Evolutionary conservation across 1,284 basidiomycete species (phyloP).

Genomic region (Neolentinus lepideus): DNA sequence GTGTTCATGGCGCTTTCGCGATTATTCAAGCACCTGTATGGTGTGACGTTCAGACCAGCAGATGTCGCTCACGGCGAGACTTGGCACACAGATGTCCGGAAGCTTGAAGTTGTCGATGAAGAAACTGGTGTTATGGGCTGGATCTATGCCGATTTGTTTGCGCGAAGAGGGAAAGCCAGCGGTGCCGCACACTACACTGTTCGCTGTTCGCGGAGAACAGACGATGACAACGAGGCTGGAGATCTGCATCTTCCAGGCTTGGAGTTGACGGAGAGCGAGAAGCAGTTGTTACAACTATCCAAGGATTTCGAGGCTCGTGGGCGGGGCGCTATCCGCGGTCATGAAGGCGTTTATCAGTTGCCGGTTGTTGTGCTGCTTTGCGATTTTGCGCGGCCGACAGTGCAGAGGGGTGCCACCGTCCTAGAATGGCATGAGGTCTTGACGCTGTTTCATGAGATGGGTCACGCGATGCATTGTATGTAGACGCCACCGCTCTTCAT

Average conservation of each 20-base stretch:
- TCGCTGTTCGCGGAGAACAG: constrained; percentile 86
- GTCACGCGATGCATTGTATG: constrained; percentile 98
- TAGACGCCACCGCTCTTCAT: constrained; percentile 12
- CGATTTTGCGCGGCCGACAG: constrained; percentile 71
- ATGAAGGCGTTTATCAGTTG: constrained; percentile 74
- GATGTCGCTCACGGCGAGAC: constrained; percentile 70
- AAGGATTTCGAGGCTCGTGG: constrained; percentile 54
- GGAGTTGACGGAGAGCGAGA: constrained; percentile 27
- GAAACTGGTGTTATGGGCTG: constrained; percentile 81
- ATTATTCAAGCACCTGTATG: constrained; percentile 83
- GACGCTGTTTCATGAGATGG: constrained; percentile 98
- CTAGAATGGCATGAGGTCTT: constrained; percentile 93
- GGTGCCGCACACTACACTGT: constrained; percentile 98
- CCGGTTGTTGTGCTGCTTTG: constrained; percentile 91
- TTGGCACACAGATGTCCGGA: constrained; percentile 87
- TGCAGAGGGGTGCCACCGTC: constrained; percentile 60
- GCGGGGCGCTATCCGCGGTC: constrained; percentile 47
- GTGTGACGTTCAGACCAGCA: constrained; percentile 73
- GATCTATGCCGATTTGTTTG: constrained; percentile 93
- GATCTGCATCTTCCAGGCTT: constrained; percentile 37
- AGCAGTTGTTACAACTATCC: constrained; percentile 35
- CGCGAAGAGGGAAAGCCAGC: constrained; percentile 78
- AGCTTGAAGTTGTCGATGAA: constrained; percentile 91
- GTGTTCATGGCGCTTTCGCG: constrained; percentile 84
- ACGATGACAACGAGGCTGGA: constrained; percentile 76